A percentile compares a stretch with the other conserved stretches of the same genome.
Evolutionary conservation across 1,139 yeast species (phyloP).

Genomic region (Saccharomyces uvarum): DNA sequence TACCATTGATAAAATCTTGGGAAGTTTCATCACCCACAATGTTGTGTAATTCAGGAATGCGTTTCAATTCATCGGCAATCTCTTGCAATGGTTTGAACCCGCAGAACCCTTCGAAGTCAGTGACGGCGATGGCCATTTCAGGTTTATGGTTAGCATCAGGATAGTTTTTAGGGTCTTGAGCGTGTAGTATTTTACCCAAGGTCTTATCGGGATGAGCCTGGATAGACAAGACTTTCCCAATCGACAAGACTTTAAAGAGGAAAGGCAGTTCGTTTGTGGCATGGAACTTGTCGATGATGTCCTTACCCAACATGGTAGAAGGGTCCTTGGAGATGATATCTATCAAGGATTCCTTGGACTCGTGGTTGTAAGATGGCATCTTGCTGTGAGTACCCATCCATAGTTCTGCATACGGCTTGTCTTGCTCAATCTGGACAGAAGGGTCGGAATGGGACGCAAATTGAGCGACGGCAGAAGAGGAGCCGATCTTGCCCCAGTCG

Average conservation of each 20-base stretch:
- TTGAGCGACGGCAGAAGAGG: slow-evolving; percentile 77
- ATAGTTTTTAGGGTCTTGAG: slow-evolving; percentile 81
- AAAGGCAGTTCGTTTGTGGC: slow-evolving; percentile 72
- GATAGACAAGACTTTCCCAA: slow-evolving; percentile 83
- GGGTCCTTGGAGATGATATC: slow-evolving; percentile 59
- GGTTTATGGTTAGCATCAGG: slow-evolving; percentile 99
- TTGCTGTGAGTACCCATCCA: slow-evolving; percentile 99
- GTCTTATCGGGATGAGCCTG: slow-evolving; percentile 97
- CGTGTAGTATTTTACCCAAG: slow-evolving; percentile 68
- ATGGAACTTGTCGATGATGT: slow-evolving; percentile 60
- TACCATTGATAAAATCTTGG: slow-evolving; percentile 44
- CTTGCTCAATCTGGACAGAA: slow-evolving; percentile 51
- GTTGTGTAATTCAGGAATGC: slow-evolving; percentile 66
- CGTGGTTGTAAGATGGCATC: slow-evolving; percentile 67
- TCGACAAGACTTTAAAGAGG: slow-evolving; percentile 85
- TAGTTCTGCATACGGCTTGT: slow-evolving; percentile 79
- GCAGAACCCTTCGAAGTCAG: slow-evolving; percentile 94
- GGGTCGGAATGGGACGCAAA: slow-evolving; percentile 70
- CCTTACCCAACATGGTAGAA: slow-evolving; percentile 46
- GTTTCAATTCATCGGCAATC: slow-evolving; percentile 56
- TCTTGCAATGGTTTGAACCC: slow-evolving; percentile 90
- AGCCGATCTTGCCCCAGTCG: slow-evolving; percentile 86
- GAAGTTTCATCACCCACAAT: slow-evolving; percentile 61
- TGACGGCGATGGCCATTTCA: slow-evolving; percentile 96
- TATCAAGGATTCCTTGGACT: slow-evolving; percentile 49